These are phyloP conservation scores for Eucalyptus erythrocorys DNA, from an alignment of 345 rosid genomes.

Conservation along the genomic window DNA sequence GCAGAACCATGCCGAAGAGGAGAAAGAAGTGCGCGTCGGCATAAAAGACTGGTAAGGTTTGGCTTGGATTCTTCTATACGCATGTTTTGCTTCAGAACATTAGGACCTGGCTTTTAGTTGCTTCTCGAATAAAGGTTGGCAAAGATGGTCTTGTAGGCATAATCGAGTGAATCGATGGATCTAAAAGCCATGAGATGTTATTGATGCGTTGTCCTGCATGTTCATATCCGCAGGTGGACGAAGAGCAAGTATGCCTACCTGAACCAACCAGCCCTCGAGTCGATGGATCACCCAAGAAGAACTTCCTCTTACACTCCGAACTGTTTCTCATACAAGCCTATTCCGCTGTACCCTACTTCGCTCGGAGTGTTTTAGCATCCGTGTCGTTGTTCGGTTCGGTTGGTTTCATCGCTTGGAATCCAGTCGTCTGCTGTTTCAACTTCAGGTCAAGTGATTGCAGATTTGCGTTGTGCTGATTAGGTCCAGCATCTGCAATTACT, in stretches of 20 bases:
- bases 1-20: neutral
- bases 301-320: slow-evolving; percentile 42
- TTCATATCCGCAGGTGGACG: slow-evolving; percentile 58
- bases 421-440: neutral
- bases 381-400: neutral
- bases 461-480: neutral
- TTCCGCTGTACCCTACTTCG: slow-evolving; percentile 43
- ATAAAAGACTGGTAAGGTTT: slow-evolving; percentile 65
- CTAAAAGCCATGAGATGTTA: neutral
- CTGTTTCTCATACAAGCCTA: slow-evolving; percentile 49
- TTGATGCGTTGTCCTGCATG: neutral
- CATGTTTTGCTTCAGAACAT: neutral
- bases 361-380: slow-evolving; percentile 2
- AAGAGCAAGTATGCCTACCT: slow-evolving; percentile 89
- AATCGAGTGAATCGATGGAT: neutral
- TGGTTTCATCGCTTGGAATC: neutral
- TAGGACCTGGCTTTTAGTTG: neutral
- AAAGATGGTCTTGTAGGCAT: neutral
- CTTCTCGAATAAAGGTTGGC: neutral
- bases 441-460: neutral
- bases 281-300: slow-evolving; percentile 29
- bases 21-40: slow-evolving; percentile 42
- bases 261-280: slow-evolving; percentile 69
- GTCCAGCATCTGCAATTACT: neutral
- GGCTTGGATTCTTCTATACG: neutral